Conservation (phyloP, 1,139 yeast species). For the Protomyces macrosporus region DNA sequence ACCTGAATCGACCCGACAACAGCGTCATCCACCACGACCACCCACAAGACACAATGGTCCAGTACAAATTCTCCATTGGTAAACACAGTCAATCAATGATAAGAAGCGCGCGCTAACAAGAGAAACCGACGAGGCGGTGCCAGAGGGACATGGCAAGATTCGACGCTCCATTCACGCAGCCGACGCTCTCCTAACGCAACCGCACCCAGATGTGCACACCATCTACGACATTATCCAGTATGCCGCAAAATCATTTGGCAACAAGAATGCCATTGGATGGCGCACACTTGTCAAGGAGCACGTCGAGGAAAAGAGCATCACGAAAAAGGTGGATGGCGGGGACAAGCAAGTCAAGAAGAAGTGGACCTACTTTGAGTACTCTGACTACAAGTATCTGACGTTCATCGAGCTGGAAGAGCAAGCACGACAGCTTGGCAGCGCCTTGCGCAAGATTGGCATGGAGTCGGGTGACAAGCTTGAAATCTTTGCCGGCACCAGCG, state of each 20-base stretch:
- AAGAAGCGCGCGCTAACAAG: neutral
- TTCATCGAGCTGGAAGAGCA: slow-evolving; percentile 53
- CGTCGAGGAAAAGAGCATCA: slow-evolving; percentile 66
- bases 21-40: too few species aligned
- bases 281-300: slow-evolving; percentile 71
- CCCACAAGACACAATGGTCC: neutral
- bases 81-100: neutral
- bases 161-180: slow-evolving; percentile 36
- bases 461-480: slow-evolving; percentile 63
- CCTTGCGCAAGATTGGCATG: slow-evolving; percentile 70
- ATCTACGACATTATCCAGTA: slow-evolving; percentile 66
- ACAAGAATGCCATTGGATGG: slow-evolving; percentile 64
- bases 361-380: slow-evolving; percentile 80
- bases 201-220: slow-evolving; percentile 46
- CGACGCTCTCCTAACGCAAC: slow-evolving; percentile 45
- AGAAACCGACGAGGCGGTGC: slow-evolving; percentile 12
- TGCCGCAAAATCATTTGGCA: slow-evolving; percentile 55
- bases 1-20: too few species aligned
- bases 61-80: slow-evolving; percentile 19
- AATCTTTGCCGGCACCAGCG: slow-evolving; percentile 59
- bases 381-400: slow-evolving; percentile 62
- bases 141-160: slow-evolving; percentile 25
- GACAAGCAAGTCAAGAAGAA: slow-evolving; percentile 66
- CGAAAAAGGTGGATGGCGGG: slow-evolving; percentile 73
- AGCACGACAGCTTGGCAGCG: slow-evolving; percentile 61